phyloP scores from a whole-genome alignment of 1,284 basidiomycete species.

The Vanrija sp. region DNA sequence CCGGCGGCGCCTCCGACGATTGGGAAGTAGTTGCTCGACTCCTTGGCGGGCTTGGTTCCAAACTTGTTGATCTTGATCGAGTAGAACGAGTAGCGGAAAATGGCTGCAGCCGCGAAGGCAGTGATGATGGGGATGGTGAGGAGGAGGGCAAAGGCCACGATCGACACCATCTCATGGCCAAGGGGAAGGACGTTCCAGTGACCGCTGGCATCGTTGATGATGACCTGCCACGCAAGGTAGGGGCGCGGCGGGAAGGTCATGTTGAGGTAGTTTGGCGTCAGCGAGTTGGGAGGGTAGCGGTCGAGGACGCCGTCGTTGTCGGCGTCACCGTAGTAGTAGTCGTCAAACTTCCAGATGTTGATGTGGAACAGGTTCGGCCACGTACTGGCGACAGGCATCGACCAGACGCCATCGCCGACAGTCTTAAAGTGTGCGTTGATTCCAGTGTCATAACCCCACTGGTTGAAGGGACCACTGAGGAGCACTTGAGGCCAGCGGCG shows the following conservation, averaged over 20 bases:
- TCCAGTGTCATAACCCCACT: slow-evolving; percentile 84
- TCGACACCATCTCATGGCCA: slow-evolving; percentile 71
- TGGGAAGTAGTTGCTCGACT: slow-evolving; percentile 47
- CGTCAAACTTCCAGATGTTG: slow-evolving; percentile 80
- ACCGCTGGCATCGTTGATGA: slow-evolving; percentile 70
- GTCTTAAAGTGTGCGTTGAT: slow-evolving; percentile 64
- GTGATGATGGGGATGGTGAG: slow-evolving; percentile 77
- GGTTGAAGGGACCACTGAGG: slow-evolving; percentile 79
- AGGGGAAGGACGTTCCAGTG: slow-evolving; percentile 74
- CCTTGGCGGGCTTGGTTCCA: slow-evolving; percentile 63
- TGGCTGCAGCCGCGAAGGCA: slow-evolving; percentile 68
- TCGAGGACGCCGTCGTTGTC: slow-evolving; percentile 83
- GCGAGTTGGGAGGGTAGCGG: slow-evolving; percentile 80
- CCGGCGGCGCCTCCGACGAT: slow-evolving; percentile 59
- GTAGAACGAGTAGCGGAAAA: slow-evolving; percentile 94
- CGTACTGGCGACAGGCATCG: slow-evolving; percentile 63
- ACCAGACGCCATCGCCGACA: slow-evolving; percentile 55
- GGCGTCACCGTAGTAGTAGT: slow-evolving; percentile 84
- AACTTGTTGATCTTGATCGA: slow-evolving; percentile 89
- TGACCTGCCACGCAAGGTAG: slow-evolving; percentile 76
- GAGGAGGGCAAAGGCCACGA: slow-evolving; percentile 77
- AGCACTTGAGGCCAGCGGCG: slow-evolving; percentile 81
- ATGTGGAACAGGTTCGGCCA: slow-evolving; percentile 86
- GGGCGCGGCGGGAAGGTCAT: slow-evolving; percentile 59
- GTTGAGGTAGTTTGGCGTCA: slow-evolving; percentile 76